Conservation (phyloP, 352 stramenopile genomes). For the Phytophthora vignae region DNA sequence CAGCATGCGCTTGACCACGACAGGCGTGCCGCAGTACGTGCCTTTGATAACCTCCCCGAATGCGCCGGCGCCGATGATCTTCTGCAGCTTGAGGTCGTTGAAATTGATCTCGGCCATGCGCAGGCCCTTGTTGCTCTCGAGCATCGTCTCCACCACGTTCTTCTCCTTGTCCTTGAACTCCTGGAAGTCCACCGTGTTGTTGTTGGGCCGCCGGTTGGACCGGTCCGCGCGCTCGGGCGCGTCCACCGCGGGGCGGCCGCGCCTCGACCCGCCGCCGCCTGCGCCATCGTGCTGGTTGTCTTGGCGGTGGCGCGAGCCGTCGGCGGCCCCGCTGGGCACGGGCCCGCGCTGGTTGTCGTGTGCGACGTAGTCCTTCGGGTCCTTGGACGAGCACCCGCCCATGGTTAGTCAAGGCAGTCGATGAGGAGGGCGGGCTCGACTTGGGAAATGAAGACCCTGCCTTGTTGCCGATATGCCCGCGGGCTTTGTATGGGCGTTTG, state of each 20-base stretch:
- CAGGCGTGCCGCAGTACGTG: conserved; percentile 88
- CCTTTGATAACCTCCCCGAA: conserved; percentile 92
- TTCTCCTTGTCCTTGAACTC: conserved; percentile 91
- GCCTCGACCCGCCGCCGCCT: conserved; percentile 6
- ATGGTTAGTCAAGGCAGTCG: conserved; percentile 25
- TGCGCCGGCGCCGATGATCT: conserved; percentile 86
- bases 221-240: conserved; percentile 7
- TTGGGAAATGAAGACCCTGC: conserved; percentile 38
- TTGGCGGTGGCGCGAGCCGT: conserved; percentile 6
- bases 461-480: conserved; percentile 13
- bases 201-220: conserved; percentile 31
- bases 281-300: conserved; percentile 4
- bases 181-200: conserved; percentile 78
- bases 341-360: conserved; percentile 11
- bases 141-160: conserved; percentile 89
- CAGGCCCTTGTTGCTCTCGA: conserved; percentile 88
- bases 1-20: conserved; percentile 91
- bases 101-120: conserved; percentile 92
- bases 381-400: conserved; percentile 61
- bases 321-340: neutral
- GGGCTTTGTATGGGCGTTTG: conserved; percentile 19
- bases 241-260: conserved; percentile 7
- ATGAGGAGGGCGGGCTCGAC: conserved; percentile 5
- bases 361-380: conserved; percentile 35
- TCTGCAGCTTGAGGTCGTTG: conserved; percentile 88